These are phyloP conservation scores for Trichaptum fuscoviolaceum DNA, from an alignment of 768 basidiomycete species.

Conservation along the genomic window DNA sequence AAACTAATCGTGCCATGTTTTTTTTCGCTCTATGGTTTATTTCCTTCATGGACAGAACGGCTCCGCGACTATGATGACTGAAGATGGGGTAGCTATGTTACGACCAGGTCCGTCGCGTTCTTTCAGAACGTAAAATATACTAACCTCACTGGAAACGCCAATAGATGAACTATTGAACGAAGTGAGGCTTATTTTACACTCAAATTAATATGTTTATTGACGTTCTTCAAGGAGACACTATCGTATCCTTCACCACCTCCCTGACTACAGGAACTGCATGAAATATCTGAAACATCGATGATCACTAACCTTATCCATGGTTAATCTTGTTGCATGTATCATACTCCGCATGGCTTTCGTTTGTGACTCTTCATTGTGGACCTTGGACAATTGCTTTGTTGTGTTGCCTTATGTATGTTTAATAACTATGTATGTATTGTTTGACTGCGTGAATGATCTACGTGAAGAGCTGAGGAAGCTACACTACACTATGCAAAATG, in stretches of 20 bases:
- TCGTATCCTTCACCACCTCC: background rate
- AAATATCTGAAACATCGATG: background rate
- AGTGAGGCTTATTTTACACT: background rate
- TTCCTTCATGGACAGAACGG: background rate
- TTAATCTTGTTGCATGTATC: background rate
- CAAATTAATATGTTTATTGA: background rate
- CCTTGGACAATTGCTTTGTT: background rate
- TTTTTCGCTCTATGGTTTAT: background rate
- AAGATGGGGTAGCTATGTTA: conserved; percentile 3
- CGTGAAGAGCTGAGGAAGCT: conserved; percentile 29
- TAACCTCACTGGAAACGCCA: background rate
- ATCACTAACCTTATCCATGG: background rate
- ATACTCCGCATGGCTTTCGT: background rate
- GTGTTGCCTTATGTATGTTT: background rate
- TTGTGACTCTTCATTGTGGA: background rate
- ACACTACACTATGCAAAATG: conserved; percentile 21
- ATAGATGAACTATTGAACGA: conserved; percentile 4
- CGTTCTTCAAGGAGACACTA: background rate
- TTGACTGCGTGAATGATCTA: conserved; percentile 7
- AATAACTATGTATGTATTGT: background rate
- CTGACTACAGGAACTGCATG: background rate
- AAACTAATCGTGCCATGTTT: background rate
- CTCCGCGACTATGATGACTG: background rate
- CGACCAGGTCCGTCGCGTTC: background rate
- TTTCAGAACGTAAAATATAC: background rate